A percentile compares a stretch with the other conserved stretches of the same genome.
phyloP scores from a whole-genome alignment of 371 early-diverging fungal species.

The Blakeslea trispora region DNA sequence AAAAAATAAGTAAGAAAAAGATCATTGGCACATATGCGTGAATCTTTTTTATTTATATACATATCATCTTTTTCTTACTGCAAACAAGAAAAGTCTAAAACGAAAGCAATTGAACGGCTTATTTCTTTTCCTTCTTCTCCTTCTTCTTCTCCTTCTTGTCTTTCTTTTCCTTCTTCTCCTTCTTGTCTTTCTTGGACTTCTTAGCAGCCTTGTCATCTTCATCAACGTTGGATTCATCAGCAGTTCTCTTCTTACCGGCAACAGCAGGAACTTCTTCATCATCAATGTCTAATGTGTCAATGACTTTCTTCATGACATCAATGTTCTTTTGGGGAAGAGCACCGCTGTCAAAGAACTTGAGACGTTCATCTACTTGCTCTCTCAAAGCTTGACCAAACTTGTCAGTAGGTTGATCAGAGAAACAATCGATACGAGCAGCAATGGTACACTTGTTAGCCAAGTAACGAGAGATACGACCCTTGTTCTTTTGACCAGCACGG shows the following conservation, averaged over 20 bases:
- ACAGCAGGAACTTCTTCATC: conserved; percentile 45
- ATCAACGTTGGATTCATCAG: conserved; percentile 32
- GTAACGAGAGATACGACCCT: conserved; percentile 97
- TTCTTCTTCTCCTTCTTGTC: conserved; percentile 55
- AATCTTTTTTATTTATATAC: background rate
- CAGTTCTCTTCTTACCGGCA: conserved; percentile 35
- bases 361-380: conserved; percentile 95
- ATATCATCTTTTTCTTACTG: background rate
- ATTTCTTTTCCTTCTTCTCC: conserved; percentile 59
- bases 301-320: conserved; percentile 91
- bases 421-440: conserved; percentile 98
- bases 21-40: conserved; percentile 4
- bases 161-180: conserved; percentile 54
- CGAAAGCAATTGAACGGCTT: conserved; percentile 11
- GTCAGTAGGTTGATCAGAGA: conserved; percentile 82
- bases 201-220: conserved; percentile 29
- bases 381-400: conserved; percentile 96
- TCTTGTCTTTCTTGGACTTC: conserved; percentile 55
- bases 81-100: background rate
- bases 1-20: conserved; percentile 12
- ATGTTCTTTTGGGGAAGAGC: conserved; percentile 88
- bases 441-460: conserved; percentile 99
- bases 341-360: conserved; percentile 92
- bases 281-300: conserved; percentile 67
- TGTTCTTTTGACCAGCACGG: conserved; percentile 94